Evolutionary conservation across 768 basidiomycete genomes (phyloP), one percentile per base, ranked within the genome.

Genomic region (Hericium alpestre): DNA sequence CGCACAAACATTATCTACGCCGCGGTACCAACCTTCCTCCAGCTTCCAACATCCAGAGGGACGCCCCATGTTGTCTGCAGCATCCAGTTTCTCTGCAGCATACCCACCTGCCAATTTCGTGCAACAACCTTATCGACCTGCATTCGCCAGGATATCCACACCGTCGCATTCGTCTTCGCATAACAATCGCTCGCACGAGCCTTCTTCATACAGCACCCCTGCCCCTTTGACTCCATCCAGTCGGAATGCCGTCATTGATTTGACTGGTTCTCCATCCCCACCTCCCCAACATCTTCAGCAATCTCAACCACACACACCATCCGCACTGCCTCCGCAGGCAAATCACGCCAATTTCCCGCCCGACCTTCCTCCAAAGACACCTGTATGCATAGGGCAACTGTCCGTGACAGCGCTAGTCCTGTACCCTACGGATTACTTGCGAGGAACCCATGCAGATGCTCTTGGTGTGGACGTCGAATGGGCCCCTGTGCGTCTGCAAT

Each of bases 371-470:
- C 87, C 86, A 13, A 89, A 85, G 72, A 89, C 87, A 0, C 87
- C 90, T 15, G 83, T 94, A 54, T 94, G 93, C 68, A 92, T 94
- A 51, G 92, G 92, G 1, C 86, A 89, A 58, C 75, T 94, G 38
- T 76, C 77, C n/a, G 84, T 85, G 18, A 90, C 87, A 16, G 91
- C 90, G 13, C 79, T 94, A 25, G 82, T 94, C 38, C 76, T 93
- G n/a, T 90, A 91, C 68, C 90, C 87, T 8, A 79, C 87, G 16
- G 66, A 78, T 27, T 93, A 90, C 67, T 71, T 93, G 38, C 66
- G 74, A 53, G 76, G 77, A 12, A 56, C 59, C n/a, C 58, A 57
- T 7, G 59, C 55, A 20, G 55, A 52, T 22, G 20, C 53, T 48
- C 25, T 20, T 59, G 69, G 72, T 50, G 65, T 61, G 47, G 83